Conservation (phyloP, 306 rosid genomes). For the Vigna unguiculata region DNA sequence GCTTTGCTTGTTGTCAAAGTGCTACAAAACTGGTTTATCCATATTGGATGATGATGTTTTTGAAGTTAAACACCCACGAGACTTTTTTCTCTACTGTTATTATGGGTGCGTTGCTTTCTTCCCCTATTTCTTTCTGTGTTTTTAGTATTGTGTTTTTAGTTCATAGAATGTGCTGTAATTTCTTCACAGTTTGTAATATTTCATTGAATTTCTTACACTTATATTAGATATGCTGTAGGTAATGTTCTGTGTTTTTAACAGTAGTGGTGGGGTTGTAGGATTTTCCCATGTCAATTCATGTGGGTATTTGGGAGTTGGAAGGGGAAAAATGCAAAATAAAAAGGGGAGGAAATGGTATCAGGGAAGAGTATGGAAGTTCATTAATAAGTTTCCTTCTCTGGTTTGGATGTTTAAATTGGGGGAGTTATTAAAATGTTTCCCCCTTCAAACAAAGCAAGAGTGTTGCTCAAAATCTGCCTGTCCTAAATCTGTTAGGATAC, state of each 20-base stretch:
- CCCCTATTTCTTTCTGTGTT: conserved; percentile 12
- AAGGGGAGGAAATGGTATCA: not conserved
- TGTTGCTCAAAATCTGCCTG: too few relatives aligned
- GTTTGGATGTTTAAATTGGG: not conserved
- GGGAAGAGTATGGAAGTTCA: not conserved
- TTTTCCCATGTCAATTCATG: not conserved
- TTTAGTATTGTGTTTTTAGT: conserved; percentile 16
- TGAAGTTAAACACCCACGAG: conserved; percentile 90
- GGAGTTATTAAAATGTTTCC: too few relatives aligned
- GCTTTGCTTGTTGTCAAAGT: conserved; percentile 85
- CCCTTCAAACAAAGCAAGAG: too few relatives aligned
- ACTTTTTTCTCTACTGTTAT: conserved; percentile 90
- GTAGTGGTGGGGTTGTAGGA: not conserved
- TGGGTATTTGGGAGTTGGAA: not conserved
- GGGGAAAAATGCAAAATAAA: not conserved
- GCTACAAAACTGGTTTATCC: conserved; percentile 85
- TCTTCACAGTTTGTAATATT: not conserved
- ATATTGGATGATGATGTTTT: conserved; percentile 73
- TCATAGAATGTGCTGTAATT: not conserved
- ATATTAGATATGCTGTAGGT: not conserved
- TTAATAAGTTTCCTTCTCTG: not conserved
- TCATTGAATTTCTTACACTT: too few relatives aligned
- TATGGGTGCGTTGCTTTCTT: conserved; percentile 73
- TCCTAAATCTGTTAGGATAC: too few relatives aligned
- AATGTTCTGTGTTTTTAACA: not conserved